Evolutionary conservation across 495 filamentous ascomycete species (phyloP).

Genomic region (Entonaema liquescens): DNA sequence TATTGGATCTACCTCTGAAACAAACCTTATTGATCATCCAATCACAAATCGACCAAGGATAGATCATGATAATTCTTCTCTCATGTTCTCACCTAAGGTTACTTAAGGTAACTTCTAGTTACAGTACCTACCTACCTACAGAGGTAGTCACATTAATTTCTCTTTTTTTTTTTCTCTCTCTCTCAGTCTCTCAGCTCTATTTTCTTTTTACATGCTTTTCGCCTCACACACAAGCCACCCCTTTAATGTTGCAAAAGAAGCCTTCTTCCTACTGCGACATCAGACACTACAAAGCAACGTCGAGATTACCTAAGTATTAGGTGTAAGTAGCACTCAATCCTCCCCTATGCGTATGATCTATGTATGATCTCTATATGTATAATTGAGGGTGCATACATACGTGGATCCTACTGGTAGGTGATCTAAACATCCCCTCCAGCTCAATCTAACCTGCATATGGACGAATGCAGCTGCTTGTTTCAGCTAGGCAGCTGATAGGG

Average conservation of each 20-base stretch:
- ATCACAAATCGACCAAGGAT: neutral
- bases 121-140: no score
- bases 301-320: conserved; percentile 24
- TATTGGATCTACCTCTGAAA: neutral
- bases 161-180: conserved; percentile 2
- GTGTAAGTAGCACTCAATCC: conserved; percentile 19
- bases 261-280: conserved; percentile 24
- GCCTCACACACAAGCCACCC: neutral
- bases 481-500: conserved; percentile 42
- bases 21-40: conserved; percentile 7
- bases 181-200: neutral
- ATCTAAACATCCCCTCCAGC: conserved; percentile 21
- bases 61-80: neutral
- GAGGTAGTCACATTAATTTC: conserved; percentile 12
- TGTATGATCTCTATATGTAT: neutral
- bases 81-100: neutral
- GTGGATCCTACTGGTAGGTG: conserved; percentile 8
- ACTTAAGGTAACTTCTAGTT: no score
- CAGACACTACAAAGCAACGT: conserved; percentile 17
- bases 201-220: neutral
- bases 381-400: neutral
- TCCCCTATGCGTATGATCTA: conserved; percentile 3
- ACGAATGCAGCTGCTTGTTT: conserved; percentile 37
- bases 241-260: neutral
- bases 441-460: conserved; percentile 42